Evolutionary conservation across 257 asterid genomes (phyloP).

Genomic region (Solanum gandarillasii): DNA sequence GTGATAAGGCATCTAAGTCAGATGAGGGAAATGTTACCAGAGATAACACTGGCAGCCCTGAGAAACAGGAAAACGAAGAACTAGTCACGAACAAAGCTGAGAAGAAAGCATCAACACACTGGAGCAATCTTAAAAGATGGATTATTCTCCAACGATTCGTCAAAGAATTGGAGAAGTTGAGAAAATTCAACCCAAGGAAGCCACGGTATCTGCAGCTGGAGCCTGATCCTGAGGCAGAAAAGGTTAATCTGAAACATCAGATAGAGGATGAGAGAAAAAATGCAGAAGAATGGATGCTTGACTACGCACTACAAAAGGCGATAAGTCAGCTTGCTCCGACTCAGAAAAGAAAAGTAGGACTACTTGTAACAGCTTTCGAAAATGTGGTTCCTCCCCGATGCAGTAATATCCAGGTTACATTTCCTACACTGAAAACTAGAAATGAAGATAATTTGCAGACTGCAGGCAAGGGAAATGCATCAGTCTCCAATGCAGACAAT

Average conservation of each 20-base stretch:
- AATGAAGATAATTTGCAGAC: neutral
- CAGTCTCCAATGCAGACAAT: neutral
- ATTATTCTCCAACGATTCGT: conserved; percentile 76
- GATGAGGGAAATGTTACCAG: neutral
- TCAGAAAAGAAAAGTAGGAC: conserved; percentile 68
- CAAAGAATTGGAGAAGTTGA: conserved; percentile 70
- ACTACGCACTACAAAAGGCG: conserved; percentile 81
- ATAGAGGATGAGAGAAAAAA: conserved; percentile 49
- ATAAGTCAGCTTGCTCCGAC: conserved; percentile 75
- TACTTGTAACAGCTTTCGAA: conserved; percentile 86
- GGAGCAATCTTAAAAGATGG: conserved; percentile 95
- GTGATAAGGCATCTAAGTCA: neutral
- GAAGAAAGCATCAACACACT: conserved; percentile 64
- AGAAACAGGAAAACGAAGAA: conserved; percentile 8
- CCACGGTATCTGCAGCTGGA: conserved; percentile 34
- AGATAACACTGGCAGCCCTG: neutral
- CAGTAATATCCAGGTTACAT: conserved; percentile 24
- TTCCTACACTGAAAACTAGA: conserved; percentile 1
- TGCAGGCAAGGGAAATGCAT: neutral
- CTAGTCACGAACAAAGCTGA: conserved; percentile 19
- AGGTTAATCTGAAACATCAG: conserved; percentile 51
- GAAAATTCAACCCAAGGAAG: conserved; percentile 45
- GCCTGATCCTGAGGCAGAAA: conserved; percentile 56
- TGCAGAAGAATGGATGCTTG: conserved; percentile 95
- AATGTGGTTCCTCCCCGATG: conserved; percentile 56